phyloP scores from a whole-genome alignment of 331 rosid species.

The Acacia pycnantha region DNA sequence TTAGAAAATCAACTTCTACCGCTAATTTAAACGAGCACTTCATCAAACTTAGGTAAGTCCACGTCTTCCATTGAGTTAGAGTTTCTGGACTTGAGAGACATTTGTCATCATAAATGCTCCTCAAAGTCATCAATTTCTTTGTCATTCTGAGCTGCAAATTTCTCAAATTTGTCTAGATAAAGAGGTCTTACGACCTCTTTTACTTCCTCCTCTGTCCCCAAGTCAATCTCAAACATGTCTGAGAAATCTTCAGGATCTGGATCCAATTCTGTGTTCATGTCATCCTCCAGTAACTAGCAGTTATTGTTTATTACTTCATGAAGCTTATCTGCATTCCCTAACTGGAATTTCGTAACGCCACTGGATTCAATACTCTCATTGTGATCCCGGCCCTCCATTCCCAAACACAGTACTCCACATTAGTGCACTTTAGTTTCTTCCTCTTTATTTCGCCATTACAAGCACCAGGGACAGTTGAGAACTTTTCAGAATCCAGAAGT shows the following conservation, averaged over 20 bases:
- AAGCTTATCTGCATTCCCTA: too few species aligned
- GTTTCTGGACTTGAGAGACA: constrained; percentile 54
- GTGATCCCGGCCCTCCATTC: too few species aligned
- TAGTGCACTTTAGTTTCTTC: too few species aligned
- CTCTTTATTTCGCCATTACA: too few species aligned
- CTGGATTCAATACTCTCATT: constrained; percentile 26
- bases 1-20: too few species aligned
- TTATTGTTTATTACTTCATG: constrained; percentile 35
- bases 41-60: constrained; percentile 53
- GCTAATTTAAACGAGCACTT: constrained; percentile 16
- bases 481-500: too few species aligned
- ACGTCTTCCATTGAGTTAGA: constrained; percentile 31
- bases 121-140: constrained; percentile 59
- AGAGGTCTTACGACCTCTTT: constrained; percentile 55
- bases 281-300: constrained; percentile 38
- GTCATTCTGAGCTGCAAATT: constrained; percentile 46
- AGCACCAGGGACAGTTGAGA: too few species aligned
- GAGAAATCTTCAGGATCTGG: constrained; percentile 54
- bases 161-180: constrained; percentile 71
- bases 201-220: constrained; percentile 43
- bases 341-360: constrained; percentile 40
- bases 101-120: constrained; percentile 58
- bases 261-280: constrained; percentile 44
- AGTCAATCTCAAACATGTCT: constrained; percentile 55
- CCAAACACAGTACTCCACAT: too few species aligned